Percentiles rank a stretch among this genome's conserved stretches.
phyloP scores from a whole-genome alignment of 805 yeast species.

The Myxozyma neglecta region DNA sequence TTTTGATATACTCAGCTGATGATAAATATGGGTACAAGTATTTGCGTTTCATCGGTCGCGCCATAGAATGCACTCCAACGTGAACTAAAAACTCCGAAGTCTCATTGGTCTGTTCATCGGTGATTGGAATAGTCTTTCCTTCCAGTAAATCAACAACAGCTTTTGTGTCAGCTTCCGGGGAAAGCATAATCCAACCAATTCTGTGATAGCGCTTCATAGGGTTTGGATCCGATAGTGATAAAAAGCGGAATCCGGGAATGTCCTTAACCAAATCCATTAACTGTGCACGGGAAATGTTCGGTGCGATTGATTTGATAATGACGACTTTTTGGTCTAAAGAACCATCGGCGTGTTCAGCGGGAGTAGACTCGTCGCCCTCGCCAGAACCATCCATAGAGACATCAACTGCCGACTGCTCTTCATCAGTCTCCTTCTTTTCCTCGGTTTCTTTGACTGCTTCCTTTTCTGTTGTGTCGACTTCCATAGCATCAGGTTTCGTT shows the following conservation, averaged over 20 bases:
- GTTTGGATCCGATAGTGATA: constrained; percentile 31
- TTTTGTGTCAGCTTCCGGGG: constrained; percentile 15
- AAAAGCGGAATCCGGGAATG: constrained; percentile 24
- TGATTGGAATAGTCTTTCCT: constrained; percentile 11
- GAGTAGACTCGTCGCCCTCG: constrained; percentile 4
- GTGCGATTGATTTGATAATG: constrained; percentile 28
- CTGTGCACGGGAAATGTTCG: constrained; percentile 16
- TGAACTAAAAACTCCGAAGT: constrained; percentile 19
- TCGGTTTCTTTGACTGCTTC: not conserved
- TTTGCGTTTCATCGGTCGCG: constrained; percentile 17
- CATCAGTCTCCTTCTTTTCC: not conserved
- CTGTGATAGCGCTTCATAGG: constrained; percentile 21
- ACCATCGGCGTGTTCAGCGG: constrained; percentile 7
- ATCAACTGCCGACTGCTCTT: not conserved
- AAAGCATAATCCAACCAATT: constrained; percentile 27
- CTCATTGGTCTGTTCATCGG: constrained; percentile 11
- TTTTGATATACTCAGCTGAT: constrained; percentile 5
- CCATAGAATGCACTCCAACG: constrained; percentile 22
- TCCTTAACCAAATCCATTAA: constrained; percentile 12
- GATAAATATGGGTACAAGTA: constrained; percentile 14
- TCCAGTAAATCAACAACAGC: constrained; percentile 21
- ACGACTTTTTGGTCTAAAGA: constrained; percentile 13
- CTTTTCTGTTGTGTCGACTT: not conserved
- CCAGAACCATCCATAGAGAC: not conserved
- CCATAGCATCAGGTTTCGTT: not conserved